Evolutionary conservation across 2,329 filamentous ascomycete species (phyloP).

Genomic region (Fusarium begoniae): DNA sequence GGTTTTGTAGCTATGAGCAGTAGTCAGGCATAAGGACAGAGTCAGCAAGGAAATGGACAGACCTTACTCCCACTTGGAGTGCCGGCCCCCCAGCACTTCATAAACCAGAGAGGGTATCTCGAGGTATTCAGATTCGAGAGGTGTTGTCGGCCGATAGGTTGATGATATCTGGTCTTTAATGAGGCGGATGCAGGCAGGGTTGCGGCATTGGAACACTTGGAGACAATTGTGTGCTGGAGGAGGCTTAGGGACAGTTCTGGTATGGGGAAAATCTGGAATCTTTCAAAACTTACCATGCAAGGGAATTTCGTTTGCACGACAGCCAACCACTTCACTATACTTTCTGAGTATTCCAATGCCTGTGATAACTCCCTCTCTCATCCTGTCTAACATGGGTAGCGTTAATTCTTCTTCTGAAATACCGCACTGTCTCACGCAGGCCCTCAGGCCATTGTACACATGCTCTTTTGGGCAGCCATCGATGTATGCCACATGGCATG

Average conservation of each 20-base stretch:
- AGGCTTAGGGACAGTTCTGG: not conserved
- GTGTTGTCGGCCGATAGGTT: constrained; percentile 13
- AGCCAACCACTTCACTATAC: constrained; percentile 5
- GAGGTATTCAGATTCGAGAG: constrained; percentile 8
- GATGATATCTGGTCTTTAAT: not conserved
- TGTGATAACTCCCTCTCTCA: constrained; percentile 12
- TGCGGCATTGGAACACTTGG: constrained; percentile 9
- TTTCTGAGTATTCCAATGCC: constrained; percentile 17
- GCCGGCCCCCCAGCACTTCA: constrained; percentile 7
- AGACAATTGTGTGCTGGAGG: constrained; percentile 7
- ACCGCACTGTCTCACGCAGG: constrained; percentile 10
- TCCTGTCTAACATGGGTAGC: not conserved
- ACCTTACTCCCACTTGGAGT: constrained; percentile 21
- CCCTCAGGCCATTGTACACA: not conserved
- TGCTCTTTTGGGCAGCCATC: constrained; percentile 5
- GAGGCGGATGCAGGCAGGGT: not conserved
- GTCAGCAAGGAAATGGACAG: not conserved
- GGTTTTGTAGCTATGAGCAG: not conserved
- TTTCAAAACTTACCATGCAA: constrained; percentile 15
- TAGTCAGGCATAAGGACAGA: not conserved
- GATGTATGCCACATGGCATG: constrained; percentile 12
- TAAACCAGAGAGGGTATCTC: constrained; percentile 24
- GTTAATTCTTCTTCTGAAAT: constrained; percentile 12
- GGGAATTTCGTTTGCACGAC: constrained; percentile 27
- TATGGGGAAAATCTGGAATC: not conserved